These are phyloP conservation scores for Macrocybe gigantea DNA, from an alignment of 768 basidiomycete species.

Conservation along the genomic window DNA sequence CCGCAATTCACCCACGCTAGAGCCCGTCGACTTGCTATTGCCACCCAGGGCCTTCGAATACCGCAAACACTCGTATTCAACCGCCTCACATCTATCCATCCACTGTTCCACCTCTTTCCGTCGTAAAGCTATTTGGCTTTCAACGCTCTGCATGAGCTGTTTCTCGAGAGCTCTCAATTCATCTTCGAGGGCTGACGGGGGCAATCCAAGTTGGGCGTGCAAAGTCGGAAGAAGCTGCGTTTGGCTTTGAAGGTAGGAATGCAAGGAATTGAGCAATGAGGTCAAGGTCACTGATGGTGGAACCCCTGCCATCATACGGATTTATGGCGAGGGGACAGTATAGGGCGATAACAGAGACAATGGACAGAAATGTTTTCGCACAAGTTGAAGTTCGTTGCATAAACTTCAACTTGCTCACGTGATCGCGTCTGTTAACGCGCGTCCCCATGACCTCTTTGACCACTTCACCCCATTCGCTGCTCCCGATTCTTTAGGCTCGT, in stretches of 20 bases:
- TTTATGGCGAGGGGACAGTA: neutral
- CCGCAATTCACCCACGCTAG: conserved; percentile 59
- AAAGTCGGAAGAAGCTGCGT: conserved; percentile 78
- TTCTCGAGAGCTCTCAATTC: conserved; percentile 72
- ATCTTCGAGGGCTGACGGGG: conserved; percentile 72
- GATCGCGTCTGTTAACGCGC: no score
- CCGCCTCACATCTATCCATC: conserved; percentile 53
- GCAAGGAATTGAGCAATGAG: conserved; percentile 68
- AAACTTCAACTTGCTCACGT: no score
- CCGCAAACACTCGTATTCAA: conserved; percentile 60
- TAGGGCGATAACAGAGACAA: no score
- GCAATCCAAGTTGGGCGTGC: conserved; percentile 80
- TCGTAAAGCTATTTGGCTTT: conserved; percentile 62
- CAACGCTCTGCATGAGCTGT: conserved; percentile 70
- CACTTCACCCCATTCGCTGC: no score
- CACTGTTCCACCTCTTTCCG: conserved; percentile 75
- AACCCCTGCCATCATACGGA: conserved; percentile 17
- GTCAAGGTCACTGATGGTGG: conserved; percentile 40
- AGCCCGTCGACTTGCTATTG: conserved; percentile 61
- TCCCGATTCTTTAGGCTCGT: no score
- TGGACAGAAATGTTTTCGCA: neutral
- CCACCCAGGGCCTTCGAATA: conserved; percentile 70
- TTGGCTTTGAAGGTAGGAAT: conserved; percentile 74
- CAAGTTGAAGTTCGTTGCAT: neutral
- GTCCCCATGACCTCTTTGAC: no score